Percentiles rank a stretch among this genome's conserved stretches.
phyloP scores from a whole-genome alignment of 768 basidiomycete genomes.

The Floccularia luteovirens region DNA sequence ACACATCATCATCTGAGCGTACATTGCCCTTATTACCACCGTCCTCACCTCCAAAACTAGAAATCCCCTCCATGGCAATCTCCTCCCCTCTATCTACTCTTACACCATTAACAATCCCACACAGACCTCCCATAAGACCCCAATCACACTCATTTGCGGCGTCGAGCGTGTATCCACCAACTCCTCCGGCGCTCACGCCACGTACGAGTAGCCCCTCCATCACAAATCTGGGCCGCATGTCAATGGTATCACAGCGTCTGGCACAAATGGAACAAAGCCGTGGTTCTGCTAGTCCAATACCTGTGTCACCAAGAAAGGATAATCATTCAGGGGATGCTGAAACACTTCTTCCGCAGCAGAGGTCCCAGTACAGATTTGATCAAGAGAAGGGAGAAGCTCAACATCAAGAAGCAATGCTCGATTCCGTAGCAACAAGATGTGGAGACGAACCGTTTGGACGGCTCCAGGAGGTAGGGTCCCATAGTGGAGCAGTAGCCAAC shows the following conservation, averaged over 20 bases:
- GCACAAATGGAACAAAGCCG: slow-evolving; percentile 54
- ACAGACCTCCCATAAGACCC: too few relatives aligned
- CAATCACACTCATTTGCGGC: slow-evolving; percentile 12
- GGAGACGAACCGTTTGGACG: background rate
- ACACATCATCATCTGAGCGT: too few relatives aligned
- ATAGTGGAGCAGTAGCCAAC: background rate
- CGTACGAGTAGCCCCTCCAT: slow-evolving; percentile 49
- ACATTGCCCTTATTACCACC: too few relatives aligned
- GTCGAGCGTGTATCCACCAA: slow-evolving; percentile 14
- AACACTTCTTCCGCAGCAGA: background rate
- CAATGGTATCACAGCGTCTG: slow-evolving; percentile 60
- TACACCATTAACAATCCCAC: too few relatives aligned
- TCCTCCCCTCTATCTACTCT: too few relatives aligned
- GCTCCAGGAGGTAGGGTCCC: background rate
- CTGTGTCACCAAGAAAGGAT: slow-evolving; percentile 2
- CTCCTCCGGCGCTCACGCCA: slow-evolving; percentile 9
- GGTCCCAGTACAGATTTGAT: background rate
- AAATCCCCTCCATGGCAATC: too few relatives aligned
- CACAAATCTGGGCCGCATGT: slow-evolving; percentile 48
- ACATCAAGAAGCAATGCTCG: background rate
- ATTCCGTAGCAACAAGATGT: background rate
- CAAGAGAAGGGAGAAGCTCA: background rate
- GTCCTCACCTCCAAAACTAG: too few relatives aligned
- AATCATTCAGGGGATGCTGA: background rate
- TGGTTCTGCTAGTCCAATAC: slow-evolving; percentile 7